A percentile compares a stretch with the other conserved stretches of the same genome.
phyloP scores from a whole-genome alignment of 805 yeast species.

The Yarrowia divulgata region DNA sequence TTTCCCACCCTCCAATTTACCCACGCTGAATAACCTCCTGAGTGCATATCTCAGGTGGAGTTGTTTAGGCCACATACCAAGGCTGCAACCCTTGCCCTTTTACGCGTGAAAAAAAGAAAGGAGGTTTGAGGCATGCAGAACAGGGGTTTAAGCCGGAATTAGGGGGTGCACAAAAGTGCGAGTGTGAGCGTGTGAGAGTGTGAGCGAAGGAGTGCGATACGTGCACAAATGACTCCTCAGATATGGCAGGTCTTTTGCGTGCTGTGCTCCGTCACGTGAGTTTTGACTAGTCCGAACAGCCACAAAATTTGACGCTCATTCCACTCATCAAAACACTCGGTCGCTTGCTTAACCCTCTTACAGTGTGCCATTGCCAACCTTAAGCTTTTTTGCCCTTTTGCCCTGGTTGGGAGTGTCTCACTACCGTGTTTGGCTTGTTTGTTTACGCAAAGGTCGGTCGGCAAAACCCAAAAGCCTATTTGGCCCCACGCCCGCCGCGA shows the following conservation, averaged over 20 bases:
- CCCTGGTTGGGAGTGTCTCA: conserved; percentile 34
- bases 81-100: conserved; percentile 6
- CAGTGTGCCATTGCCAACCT: not conserved
- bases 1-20: no score
- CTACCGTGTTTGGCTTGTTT: conserved; percentile 33
- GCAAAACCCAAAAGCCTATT: not conserved
- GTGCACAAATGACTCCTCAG: no score
- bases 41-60: conserved; percentile 30
- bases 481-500: not conserved
- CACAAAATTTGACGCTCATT: not conserved
- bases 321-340: not conserved
- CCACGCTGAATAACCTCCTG: conserved; percentile 1
- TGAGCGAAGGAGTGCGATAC: not conserved
- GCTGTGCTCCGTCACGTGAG: no score
- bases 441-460: conserved; percentile 27
- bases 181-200: not conserved
- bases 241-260: no score
- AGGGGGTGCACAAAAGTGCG: not conserved
- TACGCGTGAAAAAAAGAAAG: conserved; percentile 29
- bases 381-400: not conserved
- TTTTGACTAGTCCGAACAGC: no score
- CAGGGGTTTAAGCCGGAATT: not conserved
- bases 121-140: conserved; percentile 16
- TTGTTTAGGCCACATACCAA: conserved; percentile 27
- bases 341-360: not conserved